Conservation (phyloP, 2,329 filamentous ascomycete species). For the Cyphellophora europaea region DNA sequence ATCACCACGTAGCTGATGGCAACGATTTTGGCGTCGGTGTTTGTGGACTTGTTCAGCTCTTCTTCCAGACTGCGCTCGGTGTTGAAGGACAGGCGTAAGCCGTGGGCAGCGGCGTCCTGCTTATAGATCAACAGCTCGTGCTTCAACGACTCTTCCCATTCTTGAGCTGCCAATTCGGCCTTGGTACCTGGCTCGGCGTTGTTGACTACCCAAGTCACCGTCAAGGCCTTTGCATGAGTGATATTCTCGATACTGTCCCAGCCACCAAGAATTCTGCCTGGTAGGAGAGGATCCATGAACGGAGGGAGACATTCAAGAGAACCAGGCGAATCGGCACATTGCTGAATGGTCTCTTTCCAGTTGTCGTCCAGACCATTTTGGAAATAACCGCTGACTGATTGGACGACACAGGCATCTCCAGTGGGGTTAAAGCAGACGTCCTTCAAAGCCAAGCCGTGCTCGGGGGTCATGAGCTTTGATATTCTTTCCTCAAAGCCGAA, state of each 20-base stretch:
- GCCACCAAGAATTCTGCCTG: constrained; percentile 77
- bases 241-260: constrained; percentile 54
- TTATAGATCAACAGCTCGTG: constrained; percentile 67
- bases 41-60: constrained; percentile 95
- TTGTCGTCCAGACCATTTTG: constrained; percentile 52
- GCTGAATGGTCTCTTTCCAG: constrained; percentile 64
- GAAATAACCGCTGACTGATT: constrained; percentile 88
- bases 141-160: constrained; percentile 79
- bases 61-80: constrained; percentile 92
- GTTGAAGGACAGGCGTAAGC: constrained; percentile 82
- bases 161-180: constrained; percentile 64
- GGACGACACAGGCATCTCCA: constrained; percentile 79
- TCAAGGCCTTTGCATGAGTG: constrained; percentile 63
- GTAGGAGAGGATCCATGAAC: constrained; percentile 81
- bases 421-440: constrained; percentile 94
- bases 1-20: constrained; percentile 96
- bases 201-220: constrained; percentile 89
- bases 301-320: constrained; percentile 65
- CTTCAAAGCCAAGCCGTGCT: constrained; percentile 60
- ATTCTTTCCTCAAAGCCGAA: constrained; percentile 78
- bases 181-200: constrained; percentile 69
- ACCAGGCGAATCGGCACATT: constrained; percentile 72
- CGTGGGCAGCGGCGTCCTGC: constrained; percentile 65
- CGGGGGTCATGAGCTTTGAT: constrained; percentile 58
- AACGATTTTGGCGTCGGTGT: constrained; percentile 95